A percentile compares a stretch with the other conserved stretches of the same genome.
phyloP scores from a whole-genome alignment of 441 rosid species.

The Populus hybrid region DNA sequence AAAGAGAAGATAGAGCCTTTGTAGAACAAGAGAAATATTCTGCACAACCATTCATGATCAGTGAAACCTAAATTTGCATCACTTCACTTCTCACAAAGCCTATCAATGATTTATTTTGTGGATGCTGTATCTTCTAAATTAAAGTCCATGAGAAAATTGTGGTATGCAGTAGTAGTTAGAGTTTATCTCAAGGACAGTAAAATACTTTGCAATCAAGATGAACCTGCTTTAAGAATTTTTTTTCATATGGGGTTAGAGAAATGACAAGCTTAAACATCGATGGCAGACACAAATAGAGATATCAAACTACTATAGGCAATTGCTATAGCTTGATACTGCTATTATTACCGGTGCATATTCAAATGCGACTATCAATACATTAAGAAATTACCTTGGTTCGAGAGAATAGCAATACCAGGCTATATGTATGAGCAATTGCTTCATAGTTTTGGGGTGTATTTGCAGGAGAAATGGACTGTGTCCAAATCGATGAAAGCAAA shows the following conservation, averaged over 20 bases:
- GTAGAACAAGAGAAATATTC: conserved; percentile 6
- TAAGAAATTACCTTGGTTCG: conserved; percentile 56
- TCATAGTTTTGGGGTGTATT: conserved; percentile 72
- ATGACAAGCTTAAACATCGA: neutral
- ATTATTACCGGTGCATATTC: neutral
- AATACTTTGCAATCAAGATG: neutral
- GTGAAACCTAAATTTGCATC: neutral
- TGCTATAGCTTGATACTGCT: neutral
- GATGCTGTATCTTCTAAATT: neutral
- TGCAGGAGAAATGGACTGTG: conserved; percentile 62
- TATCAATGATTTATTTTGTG: neutral
- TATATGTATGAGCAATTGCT: conserved; percentile 73
- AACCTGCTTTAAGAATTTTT: neutral
- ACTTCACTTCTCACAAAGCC: neutral
- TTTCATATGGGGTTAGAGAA: neutral
- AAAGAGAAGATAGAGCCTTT: neutral
- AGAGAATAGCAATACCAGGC: conserved; percentile 67
- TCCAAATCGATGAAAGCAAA: conserved; percentile 78
- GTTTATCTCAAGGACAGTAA: neutral
- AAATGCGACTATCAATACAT: conserved; percentile 1
- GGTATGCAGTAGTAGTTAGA: neutral
- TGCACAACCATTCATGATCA: neutral
- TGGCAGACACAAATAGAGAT: neutral
- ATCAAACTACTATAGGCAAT: neutral
- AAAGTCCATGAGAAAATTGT: neutral